Evolutionary conservation across 83 land plant genomes (phyloP).

Genomic region (Diphasiastrum complanatum): DNA sequence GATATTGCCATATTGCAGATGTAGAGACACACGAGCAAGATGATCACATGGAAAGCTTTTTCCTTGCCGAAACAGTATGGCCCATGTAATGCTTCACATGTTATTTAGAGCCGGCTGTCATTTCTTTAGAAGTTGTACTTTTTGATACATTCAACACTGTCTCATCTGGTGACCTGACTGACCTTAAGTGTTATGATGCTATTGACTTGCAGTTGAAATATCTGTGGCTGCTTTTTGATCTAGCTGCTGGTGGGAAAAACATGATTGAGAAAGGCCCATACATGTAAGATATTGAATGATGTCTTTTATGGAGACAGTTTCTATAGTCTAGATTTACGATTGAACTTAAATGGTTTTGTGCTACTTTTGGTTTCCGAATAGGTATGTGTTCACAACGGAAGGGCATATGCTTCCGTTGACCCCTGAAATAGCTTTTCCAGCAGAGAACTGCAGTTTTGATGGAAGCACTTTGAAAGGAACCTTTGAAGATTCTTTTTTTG

Average conservation of each 20-base stretch:
- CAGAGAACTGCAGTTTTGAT: constrained; percentile 65
- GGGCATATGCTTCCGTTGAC: constrained; percentile 88
- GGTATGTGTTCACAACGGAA: constrained; percentile 91
- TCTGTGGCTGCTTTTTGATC: constrained; percentile 94
- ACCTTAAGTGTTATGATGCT: constrained; percentile 9
- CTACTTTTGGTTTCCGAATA: constrained; percentile 10
- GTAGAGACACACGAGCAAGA: constrained; percentile 90
- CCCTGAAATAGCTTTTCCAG: constrained; percentile 77
- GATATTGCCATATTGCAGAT: constrained; percentile 97
- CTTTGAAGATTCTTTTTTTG: no score
- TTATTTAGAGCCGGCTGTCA: background rate
- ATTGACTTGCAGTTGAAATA: constrained; percentile 68
- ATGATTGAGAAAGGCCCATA: constrained; percentile 95
- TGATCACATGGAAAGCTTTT: constrained; percentile 99
- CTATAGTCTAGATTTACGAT: background rate
- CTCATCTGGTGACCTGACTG: constrained; percentile 1
- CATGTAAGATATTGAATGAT: constrained; percentile 45
- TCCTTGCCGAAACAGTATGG: constrained; percentile 98
- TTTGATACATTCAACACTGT: constrained; percentile 2
- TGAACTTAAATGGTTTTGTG: background rate
- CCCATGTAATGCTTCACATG: background rate
- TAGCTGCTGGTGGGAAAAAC: constrained; percentile 86
- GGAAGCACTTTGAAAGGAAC: constrained; percentile 68
- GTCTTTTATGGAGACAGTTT: background rate
- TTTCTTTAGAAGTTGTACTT: background rate